Percentiles rank a stretch among this genome's conserved stretches.
Evolutionary conservation across 306 rosid genomes (phyloP).

Genomic region (Neltuma alba): DNA sequence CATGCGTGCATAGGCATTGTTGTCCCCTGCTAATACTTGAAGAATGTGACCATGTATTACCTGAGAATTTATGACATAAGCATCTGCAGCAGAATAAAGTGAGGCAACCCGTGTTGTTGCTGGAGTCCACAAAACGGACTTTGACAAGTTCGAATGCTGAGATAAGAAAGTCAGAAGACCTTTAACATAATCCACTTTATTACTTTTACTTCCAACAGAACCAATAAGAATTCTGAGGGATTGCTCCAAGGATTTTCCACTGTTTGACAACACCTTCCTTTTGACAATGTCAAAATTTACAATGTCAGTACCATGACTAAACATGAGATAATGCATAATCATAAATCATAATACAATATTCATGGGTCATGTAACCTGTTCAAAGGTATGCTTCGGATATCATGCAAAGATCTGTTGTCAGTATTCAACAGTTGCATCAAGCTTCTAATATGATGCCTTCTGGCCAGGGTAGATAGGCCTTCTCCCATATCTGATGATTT

Average conservation of each 20-base stretch:
- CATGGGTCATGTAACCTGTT: conserved; percentile 43
- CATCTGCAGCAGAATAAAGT: conserved; percentile 92
- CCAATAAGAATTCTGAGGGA: conserved; percentile 72
- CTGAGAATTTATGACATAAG: conserved; percentile 91
- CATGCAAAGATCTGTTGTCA: conserved; percentile 40
- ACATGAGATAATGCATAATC: conserved; percentile 33
- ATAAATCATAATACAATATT: conserved; percentile 17
- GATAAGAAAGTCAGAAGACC: conserved; percentile 56
- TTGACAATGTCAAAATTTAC: conserved; percentile 36
- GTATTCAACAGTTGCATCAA: conserved; percentile 53
- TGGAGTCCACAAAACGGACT: conserved; percentile 83
- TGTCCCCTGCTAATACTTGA: neutral
- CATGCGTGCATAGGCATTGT: neutral
- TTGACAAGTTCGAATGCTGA: conserved; percentile 74
- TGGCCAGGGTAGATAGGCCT: conserved; percentile 46
- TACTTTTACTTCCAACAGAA: conserved; percentile 96
- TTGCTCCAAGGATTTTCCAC: conserved; percentile 37
- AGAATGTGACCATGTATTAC: conserved; percentile 44
- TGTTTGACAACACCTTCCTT: conserved; percentile 44
- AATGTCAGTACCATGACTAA: conserved; percentile 43
- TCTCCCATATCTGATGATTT: conserved; percentile 37
- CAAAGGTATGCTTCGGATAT: conserved; percentile 34
- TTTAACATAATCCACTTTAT: conserved; percentile 79
- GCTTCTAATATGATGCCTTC: conserved; percentile 61
- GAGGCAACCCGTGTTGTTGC: conserved; percentile 80